Base-by-base conservation (phyloP, 2,329 filamentous ascomycete genomes). In the Calonectria leucothoes region DNA sequence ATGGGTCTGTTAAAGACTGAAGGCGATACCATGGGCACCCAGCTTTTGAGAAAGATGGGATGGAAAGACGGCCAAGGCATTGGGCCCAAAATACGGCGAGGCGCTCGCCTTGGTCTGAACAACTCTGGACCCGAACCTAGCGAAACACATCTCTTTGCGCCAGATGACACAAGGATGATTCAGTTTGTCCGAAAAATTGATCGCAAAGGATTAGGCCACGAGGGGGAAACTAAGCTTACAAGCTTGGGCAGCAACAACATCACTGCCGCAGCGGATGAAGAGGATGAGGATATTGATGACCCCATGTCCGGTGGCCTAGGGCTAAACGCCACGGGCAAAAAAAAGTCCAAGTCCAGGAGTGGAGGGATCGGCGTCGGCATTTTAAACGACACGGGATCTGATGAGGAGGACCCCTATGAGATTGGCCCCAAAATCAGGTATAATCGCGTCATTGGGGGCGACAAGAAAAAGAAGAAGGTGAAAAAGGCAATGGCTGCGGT, bases 61-160 rank as follows among this genome's bases (percentile, higher is more conserved):
- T 99, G 97, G 97, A 94, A 93, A 80, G 94, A 96, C 75, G 96
- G 96, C 0, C 96, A 98, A 84, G 97, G 97, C 4, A 92, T 98
- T 74, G 97, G 97, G 0, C 95, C 95, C 27, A 98, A 95, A 83
- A 87, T 98, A 39, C 91, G 92, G 68, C 91, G 97, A 63, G 89
- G 88, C 81, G 95, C 95, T 45, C 89, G 93, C 61, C 88, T 96
- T 17, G 93, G 83, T 35, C 55, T 87, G 1, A 87, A 85, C 52
- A 83, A 82, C 31, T 80, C 81, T 7, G 79, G 81, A 0, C 83
- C 82, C 20, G 84, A 85, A 25, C 81, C 85, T 20, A 82, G 86
- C 14, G 85, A 87, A 23, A 91, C 87, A 1, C 93, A 96, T 84
- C 87, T 96, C 0, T 98, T 98, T 84, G 95, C 96, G 3, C 97